phyloP scores from a whole-genome alignment of 2,329 filamentous ascomycete species.

The Stemphylium vesicarium region DNA sequence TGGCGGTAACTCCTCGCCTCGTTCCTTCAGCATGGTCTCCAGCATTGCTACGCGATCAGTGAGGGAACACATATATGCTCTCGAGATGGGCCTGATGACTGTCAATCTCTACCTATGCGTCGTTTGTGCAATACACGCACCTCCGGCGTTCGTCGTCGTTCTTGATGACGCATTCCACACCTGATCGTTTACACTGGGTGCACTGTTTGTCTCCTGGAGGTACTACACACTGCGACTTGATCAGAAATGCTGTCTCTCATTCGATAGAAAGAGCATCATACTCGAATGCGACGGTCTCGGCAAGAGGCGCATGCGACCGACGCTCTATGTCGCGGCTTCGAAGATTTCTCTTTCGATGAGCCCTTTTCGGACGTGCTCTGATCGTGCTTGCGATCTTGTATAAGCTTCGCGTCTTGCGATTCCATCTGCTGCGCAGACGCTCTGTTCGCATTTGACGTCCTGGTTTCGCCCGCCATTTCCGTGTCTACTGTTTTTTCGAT shows the following conservation, averaged over 20 bases:
- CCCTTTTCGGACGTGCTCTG: conserved; percentile 21
- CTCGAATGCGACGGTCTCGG: conserved; percentile 53
- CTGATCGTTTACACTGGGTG: conserved; percentile 60
- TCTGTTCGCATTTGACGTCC: conserved; percentile 15
- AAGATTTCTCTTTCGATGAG: conserved; percentile 26
- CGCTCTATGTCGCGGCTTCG: conserved; percentile 52
- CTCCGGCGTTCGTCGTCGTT: conserved; percentile 64
- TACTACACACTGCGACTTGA: conserved; percentile 57
- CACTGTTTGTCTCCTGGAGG: conserved; percentile 59
- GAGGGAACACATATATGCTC: conserved; percentile 64
- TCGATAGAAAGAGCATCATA: conserved; percentile 26
- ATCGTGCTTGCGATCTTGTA: conserved; percentile 17
- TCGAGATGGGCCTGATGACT: conserved; percentile 59
- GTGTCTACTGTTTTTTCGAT: background rate
- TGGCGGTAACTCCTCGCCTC: conserved; percentile 58
- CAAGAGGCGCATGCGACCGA: conserved; percentile 64
- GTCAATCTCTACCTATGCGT: conserved; percentile 2
- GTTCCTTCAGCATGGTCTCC: conserved; percentile 59
- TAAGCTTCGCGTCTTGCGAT: conserved; percentile 21
- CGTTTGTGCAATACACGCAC: conserved; percentile 36
- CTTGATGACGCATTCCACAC: conserved; percentile 61
- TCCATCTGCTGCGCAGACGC: conserved; percentile 23
- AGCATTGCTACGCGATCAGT: conserved; percentile 61
- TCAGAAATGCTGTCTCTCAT: conserved; percentile 28
- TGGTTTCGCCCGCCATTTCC: conserved; percentile 21